These are phyloP conservation scores for Venturia pyrina DNA, from an alignment of 2,329 filamentous ascomycete species.

Conservation along the genomic window DNA sequence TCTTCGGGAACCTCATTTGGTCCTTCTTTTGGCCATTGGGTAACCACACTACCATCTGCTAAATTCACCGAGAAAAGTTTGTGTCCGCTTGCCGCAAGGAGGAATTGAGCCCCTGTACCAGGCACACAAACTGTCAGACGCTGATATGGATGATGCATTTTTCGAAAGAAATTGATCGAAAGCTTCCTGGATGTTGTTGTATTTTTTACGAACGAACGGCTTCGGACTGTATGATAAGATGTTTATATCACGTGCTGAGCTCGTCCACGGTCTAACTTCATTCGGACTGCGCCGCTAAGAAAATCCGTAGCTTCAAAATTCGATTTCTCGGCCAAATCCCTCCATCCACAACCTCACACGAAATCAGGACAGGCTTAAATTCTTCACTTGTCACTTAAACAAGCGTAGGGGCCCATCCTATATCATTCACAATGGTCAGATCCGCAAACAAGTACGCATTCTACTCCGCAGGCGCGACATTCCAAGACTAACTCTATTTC, in stretches of 20 bases:
- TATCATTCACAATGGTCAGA: constrained; percentile 13
- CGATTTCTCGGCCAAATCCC: neutral
- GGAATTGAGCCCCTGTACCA: constrained; percentile 29
- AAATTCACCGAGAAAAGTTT: constrained; percentile 59
- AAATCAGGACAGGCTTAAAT: constrained; percentile 63
- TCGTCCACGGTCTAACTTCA: neutral
- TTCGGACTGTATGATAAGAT: neutral
- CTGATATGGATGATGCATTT: constrained; percentile 32
- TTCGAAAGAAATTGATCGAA: constrained; percentile 12
- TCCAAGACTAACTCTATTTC: constrained; percentile 30
- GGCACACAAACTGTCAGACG: constrained; percentile 24
- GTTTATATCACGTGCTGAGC: neutral
- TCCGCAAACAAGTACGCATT: constrained; percentile 93
- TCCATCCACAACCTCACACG: neutral
- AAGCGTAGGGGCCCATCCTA: neutral
- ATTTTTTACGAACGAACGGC: neutral
- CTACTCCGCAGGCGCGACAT: constrained; percentile 27
- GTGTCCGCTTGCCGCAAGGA: constrained; percentile 67
- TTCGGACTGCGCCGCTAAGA: neutral
- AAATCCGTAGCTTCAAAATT: neutral
- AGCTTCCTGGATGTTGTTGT: neutral
- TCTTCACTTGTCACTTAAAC: constrained; percentile 53
- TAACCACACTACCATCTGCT: constrained; percentile 47
- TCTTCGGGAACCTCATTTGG: constrained; percentile 8
- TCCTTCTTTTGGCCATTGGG: constrained; percentile 45